phyloP scores from a whole-genome alignment of 495 filamentous ascomycete genomes.

The Delitschia confertaspora region DNA sequence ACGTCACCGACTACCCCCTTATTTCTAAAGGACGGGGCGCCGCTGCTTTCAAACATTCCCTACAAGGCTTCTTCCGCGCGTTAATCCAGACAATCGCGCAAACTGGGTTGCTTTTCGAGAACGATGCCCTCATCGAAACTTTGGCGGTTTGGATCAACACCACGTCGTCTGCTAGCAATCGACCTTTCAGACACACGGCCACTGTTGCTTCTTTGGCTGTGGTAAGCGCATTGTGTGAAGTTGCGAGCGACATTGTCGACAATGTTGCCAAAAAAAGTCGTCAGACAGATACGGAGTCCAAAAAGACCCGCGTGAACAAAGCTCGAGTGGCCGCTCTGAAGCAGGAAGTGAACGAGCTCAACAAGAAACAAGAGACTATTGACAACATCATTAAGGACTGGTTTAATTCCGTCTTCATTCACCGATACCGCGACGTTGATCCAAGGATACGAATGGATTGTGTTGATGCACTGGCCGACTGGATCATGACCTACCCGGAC shows the following conservation, averaged over 20 bases:
- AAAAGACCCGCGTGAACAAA: constrained; percentile 69
- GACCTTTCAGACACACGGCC: constrained; percentile 88
- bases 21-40: constrained; percentile 66
- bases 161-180: constrained; percentile 71
- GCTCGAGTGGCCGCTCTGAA: constrained; percentile 59
- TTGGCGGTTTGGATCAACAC: constrained; percentile 74
- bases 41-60: constrained; percentile 60
- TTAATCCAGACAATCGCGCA: constrained; percentile 67
- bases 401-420: constrained; percentile 83
- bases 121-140: constrained; percentile 69
- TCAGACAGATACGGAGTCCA: constrained; percentile 72
- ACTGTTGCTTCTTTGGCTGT: constrained; percentile 72
- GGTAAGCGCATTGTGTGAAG: constrained; percentile 56
- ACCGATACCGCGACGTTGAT: constrained; percentile 92
- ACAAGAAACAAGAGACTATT: constrained; percentile 52
- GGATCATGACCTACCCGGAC: constrained; percentile 75
- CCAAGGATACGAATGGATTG: constrained; percentile 77
- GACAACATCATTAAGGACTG: constrained; percentile 66
- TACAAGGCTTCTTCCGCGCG: constrained; percentile 69
- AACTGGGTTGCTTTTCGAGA: constrained; percentile 63
- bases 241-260: constrained; percentile 54
- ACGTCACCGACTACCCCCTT: constrained; percentile 85
- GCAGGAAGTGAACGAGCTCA: constrained; percentile 55
- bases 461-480: constrained; percentile 70
- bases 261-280: constrained; percentile 65